phyloP scores from a whole-genome alignment of 306 rosid genomes.

The Prunus kanzakura region DNA sequence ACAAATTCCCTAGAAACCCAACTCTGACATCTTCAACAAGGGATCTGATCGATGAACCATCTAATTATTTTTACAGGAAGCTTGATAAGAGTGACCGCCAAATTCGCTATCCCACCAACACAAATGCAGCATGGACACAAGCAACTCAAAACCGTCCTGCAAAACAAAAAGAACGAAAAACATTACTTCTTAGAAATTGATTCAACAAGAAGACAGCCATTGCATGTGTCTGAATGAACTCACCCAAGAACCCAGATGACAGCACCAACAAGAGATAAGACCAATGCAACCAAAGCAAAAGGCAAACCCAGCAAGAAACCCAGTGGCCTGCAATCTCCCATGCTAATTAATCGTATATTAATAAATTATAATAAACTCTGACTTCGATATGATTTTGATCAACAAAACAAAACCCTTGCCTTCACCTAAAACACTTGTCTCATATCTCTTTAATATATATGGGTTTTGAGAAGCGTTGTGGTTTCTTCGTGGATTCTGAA shows the following conservation, averaged over 20 bases:
- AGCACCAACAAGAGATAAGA: conserved; percentile 63
- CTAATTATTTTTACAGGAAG: conserved; percentile 57
- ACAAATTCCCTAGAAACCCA: not conserved
- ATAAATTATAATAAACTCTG: too few species aligned
- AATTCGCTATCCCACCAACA: conserved; percentile 55
- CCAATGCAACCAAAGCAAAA: conserved; percentile 62
- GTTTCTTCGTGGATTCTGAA: not conserved
- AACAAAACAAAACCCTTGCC: not conserved
- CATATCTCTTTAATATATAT: too few species aligned
- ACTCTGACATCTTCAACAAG: conserved; percentile 41
- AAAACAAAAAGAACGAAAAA: not conserved
- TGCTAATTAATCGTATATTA: not conserved
- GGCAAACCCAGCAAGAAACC: conserved; percentile 84
- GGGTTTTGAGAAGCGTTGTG: not conserved
- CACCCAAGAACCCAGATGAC: conserved; percentile 79
- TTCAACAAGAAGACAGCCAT: not conserved
- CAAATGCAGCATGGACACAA: conserved; percentile 85
- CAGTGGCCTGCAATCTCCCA: conserved; percentile 77
- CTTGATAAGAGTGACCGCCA: conserved; percentile 69
- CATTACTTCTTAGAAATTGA: not conserved
- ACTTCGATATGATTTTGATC: not conserved
- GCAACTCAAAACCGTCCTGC: conserved; percentile 71
- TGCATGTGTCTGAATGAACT: conserved; percentile 4
- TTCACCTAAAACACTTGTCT: not conserved
- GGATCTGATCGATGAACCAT: conserved; percentile 66